These are phyloP conservation scores for Diaporthe batatas DNA, from an alignment of 2,329 filamentous ascomycete species.

Conservation along the genomic window DNA sequence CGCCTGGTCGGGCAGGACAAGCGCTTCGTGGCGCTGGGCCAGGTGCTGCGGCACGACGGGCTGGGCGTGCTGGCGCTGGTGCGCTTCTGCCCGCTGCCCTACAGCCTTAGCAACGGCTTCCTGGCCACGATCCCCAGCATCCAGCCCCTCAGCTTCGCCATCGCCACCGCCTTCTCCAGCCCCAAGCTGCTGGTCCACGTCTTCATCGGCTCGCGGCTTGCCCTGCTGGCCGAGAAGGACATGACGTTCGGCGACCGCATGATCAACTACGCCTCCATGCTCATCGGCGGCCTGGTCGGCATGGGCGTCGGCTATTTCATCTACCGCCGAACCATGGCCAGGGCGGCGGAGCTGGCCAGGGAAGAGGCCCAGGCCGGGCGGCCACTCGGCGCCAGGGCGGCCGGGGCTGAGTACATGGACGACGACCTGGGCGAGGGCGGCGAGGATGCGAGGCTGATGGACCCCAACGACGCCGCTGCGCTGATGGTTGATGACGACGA, in stretches of 20 bases:
- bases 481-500: slow-evolving; percentile 69
- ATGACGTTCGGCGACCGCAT: slow-evolving; percentile 85
- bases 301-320: slow-evolving; percentile 85
- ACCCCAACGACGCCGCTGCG: slow-evolving; percentile 61
- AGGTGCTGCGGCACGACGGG: slow-evolving; percentile 92
- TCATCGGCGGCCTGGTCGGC: slow-evolving; percentile 78
- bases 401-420: slow-evolving; percentile 51
- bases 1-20: slow-evolving; percentile 84
- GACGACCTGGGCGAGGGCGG: slow-evolving; percentile 58
- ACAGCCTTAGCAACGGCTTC: slow-evolving; percentile 93
- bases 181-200: slow-evolving; percentile 93
- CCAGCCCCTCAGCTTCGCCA: slow-evolving; percentile 78
- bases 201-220: slow-evolving; percentile 89
- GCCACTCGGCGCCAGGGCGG: slow-evolving; percentile 34
- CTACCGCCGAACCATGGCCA: slow-evolving; percentile 78
- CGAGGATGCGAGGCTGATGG: slow-evolving; percentile 46
- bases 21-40: slow-evolving; percentile 87
- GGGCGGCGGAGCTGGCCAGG: slow-evolving; percentile 69
- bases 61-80: slow-evolving; percentile 92
- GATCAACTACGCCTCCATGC: slow-evolving; percentile 87
- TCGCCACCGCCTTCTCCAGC: slow-evolving; percentile 81
- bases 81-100: slow-evolving; percentile 91
- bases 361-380: slow-evolving; percentile 55
- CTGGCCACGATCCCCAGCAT: slow-evolving; percentile 94
- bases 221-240: slow-evolving; percentile 83